Evolutionary conservation across 352 stramenopile species (phyloP), one percentile per base, ranked within the genome.

Genomic region (Globisporangium rhizosaccharum): DNA sequence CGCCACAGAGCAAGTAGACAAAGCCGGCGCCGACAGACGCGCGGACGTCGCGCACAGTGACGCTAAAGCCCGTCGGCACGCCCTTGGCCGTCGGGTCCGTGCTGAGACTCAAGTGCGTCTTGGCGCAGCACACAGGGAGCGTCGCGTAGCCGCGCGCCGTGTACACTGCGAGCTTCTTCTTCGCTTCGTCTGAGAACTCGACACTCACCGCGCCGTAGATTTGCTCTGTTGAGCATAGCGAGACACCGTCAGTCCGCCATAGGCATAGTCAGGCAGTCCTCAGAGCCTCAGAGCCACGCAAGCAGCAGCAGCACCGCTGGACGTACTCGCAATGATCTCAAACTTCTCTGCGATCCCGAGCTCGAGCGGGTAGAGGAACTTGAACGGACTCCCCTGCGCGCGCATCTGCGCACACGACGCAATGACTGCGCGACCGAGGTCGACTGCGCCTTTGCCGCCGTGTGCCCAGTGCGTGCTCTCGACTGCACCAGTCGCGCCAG

Each of bases 61-160:
- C 88, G 1, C 77, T 85, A 65, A 98, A 98, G 15, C 88, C 94
- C 23, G 78, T 98, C 4, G 97, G 97, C 8, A 97, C 92, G 46
- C 97, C 97, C 71, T 99, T 98, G 20, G 79, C 70, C 5, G 77
- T 85, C 36, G 82, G 75, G 73, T 99, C 96, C 20, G 90, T 98
- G 71, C 88, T 98, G 65, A 99, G 85, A 55, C 85, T 98, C 73
- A 99, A 96, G 74, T 99, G 97, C 10, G 97, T 99, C 77, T 99
- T 99, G 33, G 97, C 97, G 56, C 99, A 98, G 72, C 97, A 99
- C 65, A 99, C 86, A 9, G 92, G 92, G 30, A 96, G 65, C 41
- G 74, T 71, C 39, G 69, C 70, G 68, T 88, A 92, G 18, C 85
- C 80, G 18, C 75, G 68, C 46, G 73, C 65, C 20, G 79, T 78